Conservation (phyloP, 2,329 filamentous ascomycete genomes). For the Teratosphaeria viscida region DNA sequence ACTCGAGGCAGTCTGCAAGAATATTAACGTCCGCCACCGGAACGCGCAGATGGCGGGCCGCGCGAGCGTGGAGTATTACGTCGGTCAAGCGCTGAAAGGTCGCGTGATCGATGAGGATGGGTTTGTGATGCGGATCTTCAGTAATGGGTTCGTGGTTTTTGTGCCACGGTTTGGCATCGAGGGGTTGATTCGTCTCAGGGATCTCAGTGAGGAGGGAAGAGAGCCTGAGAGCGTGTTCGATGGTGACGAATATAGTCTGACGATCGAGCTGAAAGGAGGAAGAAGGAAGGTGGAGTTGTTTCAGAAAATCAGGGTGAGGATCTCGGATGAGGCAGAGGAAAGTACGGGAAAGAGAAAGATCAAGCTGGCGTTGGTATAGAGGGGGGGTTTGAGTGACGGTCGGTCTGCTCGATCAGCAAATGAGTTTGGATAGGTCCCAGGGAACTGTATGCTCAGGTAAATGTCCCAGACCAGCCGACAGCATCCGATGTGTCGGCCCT, state of each 20-base stretch:
- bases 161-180: slow-evolving; percentile 95
- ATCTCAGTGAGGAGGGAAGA: slow-evolving; percentile 50
- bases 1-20: slow-evolving; percentile 89
- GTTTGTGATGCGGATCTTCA: slow-evolving; percentile 94
- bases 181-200: slow-evolving; percentile 74
- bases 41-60: slow-evolving; percentile 94
- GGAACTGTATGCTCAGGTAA: background rate
- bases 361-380: slow-evolving; percentile 43
- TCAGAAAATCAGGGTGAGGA: slow-evolving; percentile 78
- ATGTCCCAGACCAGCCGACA: background rate
- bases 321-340: slow-evolving; percentile 89
- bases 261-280: slow-evolving; percentile 35
- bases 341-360: slow-evolving; percentile 91
- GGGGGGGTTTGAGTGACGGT: background rate
- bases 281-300: slow-evolving; percentile 66
- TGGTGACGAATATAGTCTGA: slow-evolving; percentile 71
- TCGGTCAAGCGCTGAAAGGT: slow-evolving; percentile 86
- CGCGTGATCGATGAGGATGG: slow-evolving; percentile 70
- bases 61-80: slow-evolving; percentile 93
- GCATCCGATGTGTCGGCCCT: background rate
- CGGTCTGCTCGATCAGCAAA: no score
- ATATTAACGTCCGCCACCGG: slow-evolving; percentile 94
- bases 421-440: background rate
- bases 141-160: slow-evolving; percentile 93
- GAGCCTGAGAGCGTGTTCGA: slow-evolving; percentile 75